Base-by-base conservation (phyloP, 208 protist genomes). In the Plasmodiophora brassicae region DNA sequence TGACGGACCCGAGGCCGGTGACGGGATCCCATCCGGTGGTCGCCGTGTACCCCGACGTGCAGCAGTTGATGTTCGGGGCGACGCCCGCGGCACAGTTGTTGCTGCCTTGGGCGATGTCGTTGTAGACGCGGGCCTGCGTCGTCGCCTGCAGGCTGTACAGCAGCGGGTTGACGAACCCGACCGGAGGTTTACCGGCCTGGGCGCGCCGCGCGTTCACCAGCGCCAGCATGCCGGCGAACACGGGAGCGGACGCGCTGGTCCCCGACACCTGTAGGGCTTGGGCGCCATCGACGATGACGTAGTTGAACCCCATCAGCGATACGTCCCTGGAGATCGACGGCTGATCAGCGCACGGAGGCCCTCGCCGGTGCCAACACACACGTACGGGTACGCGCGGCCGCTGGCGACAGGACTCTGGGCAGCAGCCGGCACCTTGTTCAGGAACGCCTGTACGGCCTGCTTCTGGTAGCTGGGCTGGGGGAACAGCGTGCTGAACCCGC, bases 401-500 rank as follows among this genome's bases (percentile, higher is more conserved):
- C 41, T 78, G 20, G 5, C n/a, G n/a, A 44, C 41, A 5, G 65
- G 65, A 38, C 32, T 14, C n/a, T 5, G 14, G 14, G 14, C 20
- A 32, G 65, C 14, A n/a, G n/a, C n/a, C 20, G 65, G 14, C 10
- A 32, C 5, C 5, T 5, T 78, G 10, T 45, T 22, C 20, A 93
- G 54, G 60, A 87, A 93, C 0, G 10, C 36, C 50, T 53, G 25
- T 0, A 93, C 87, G 0, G 90, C 88, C 1, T 60, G 25, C 20
- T 85, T 8, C 72, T 91, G 50, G 90, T 90, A 90, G 45, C 87
- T 0, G 0, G 71, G 46, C 0, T 36, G 32, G 72, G 38, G 0
- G 35, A 91, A 91, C 84, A 83, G 84, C 57, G 86, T 50, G 36
- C 90, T 92, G 88, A 93, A 93, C 78, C 91, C 91, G 57, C 91